Evolutionary conservation across 106 monocot genomes (phyloP).

Genomic region (Agapanthus africanus): DNA sequence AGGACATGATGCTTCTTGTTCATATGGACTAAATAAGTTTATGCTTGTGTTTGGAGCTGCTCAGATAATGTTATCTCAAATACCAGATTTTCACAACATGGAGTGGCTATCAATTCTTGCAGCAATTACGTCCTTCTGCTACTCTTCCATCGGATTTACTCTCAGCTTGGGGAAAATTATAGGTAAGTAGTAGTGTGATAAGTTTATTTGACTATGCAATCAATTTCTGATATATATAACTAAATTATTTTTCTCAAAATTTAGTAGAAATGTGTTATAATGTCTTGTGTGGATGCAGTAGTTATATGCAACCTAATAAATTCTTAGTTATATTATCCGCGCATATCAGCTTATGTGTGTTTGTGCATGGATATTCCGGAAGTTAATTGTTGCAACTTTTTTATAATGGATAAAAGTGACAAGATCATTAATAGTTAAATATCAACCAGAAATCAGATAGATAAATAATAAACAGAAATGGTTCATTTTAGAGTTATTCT

Average conservation of each 20-base stretch:
- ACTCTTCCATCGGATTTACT: constrained; percentile 58
- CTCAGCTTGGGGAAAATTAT: constrained; percentile 79
- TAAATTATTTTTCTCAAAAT: background rate
- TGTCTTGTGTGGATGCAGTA: too few species aligned
- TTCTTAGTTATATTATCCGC: background rate
- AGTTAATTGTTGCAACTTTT: background rate
- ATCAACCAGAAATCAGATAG: background rate
- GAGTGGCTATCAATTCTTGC: constrained; percentile 74
- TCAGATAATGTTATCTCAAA: constrained; percentile 62
- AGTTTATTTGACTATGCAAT: background rate
- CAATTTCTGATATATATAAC: background rate
- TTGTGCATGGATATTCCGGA: background rate
- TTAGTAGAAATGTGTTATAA: background rate
- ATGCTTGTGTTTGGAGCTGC: constrained; percentile 72
- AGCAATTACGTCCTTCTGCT: constrained; percentile 77
- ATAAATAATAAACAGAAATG: too few species aligned
- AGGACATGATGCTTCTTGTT: constrained; percentile 46
- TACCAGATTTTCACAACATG: constrained; percentile 83
- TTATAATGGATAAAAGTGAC: background rate
- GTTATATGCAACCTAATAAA: too few species aligned
- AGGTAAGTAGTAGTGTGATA: constrained; percentile 25
- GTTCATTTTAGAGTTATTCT: too few species aligned
- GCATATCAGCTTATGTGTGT: too few species aligned
- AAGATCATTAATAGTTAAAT: background rate
- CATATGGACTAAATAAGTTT: constrained; percentile 20